Evolutionary conservation across 306 rosid species (phyloP).

Genomic region (Cicer chorassanicum): DNA sequence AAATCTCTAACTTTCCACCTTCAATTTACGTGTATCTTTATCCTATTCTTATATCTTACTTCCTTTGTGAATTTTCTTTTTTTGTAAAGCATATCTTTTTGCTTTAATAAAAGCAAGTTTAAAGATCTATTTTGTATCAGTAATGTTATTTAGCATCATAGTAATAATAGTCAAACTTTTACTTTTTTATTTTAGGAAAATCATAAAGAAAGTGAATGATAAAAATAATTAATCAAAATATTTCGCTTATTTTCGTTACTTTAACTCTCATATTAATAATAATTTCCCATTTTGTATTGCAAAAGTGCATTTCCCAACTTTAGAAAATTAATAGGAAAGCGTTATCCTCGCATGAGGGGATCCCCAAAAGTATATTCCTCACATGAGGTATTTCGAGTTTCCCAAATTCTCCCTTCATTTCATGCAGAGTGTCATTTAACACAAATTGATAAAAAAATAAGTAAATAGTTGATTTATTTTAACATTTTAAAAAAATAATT

Average conservation of each 20-base stretch:
- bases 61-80: constrained; percentile 29
- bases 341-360: constrained; percentile 4
- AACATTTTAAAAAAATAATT: too few species aligned
- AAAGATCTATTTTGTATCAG: neutral
- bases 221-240: too few species aligned
- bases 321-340: constrained; percentile 1
- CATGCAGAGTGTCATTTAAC: neutral
- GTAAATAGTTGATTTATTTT: too few species aligned
- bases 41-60: constrained; percentile 35
- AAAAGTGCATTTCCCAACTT: constrained; percentile 31
- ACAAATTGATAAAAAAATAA: neutral
- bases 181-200: too few species aligned
- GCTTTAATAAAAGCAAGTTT: constrained; percentile 46
- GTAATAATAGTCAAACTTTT: too few species aligned
- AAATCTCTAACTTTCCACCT: constrained; percentile 65
- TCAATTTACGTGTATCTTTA: constrained; percentile 54
- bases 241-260: too few species aligned
- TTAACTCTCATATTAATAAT: too few species aligned
- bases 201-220: too few species aligned
- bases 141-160: too few species aligned
- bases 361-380: neutral
- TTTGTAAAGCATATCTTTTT: constrained; percentile 42
- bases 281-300: constrained; percentile 38
- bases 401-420: neutral
- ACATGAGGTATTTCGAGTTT: neutral